Evolutionary conservation across 805 yeast genomes (phyloP), one percentile per base, ranked within the genome.

Genomic region (Spathaspora boniae): DNA sequence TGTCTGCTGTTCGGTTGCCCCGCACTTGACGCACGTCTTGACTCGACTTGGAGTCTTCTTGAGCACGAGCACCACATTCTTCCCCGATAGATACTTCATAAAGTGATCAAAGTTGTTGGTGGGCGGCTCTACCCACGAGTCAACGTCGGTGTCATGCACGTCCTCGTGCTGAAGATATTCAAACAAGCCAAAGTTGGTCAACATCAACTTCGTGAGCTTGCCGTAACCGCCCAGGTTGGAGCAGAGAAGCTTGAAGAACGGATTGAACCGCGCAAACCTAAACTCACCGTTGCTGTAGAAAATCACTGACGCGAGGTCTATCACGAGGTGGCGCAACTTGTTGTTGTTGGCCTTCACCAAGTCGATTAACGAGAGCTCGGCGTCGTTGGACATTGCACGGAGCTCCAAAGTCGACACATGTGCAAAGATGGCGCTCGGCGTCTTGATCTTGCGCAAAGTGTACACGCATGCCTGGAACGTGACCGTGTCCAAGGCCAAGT

Each of bases 281-380:
- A 66, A 67, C 9, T 33, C 26, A 26, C 45, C 49, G 17, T 44
- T 42, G 5, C 32, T 11, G 14, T 49, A 41, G 37, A 67, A 78
- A 9, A 76, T 64, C 17, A 56, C 57, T 22, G 82, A 75, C 40
- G 62, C 61, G 27, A 78, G 50, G 46, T 78, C 83, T 9, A 78
- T 51, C 7, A 62, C 55, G 16, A 78, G 41, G 9, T 59, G 53
- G 5, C 57, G 42, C 17, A 77, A 48, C 1, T 48, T 45, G 4
- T 59, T 57, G 19, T 52, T 50, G 41, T 64, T 65, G 9, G 41
- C 44, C 40, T 61, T 64, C 24, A 65, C 44, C 43, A 74, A 73
- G 46, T 72, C 76, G 31, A 73, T 69, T 20, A 75, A 42, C 4
- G 78, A 61, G 24, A 78, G 56, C 43, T 76, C 81, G 22, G 54